Evolutionary conservation across 257 asterid genomes (phyloP), one percentile per base, ranked within the genome.

Genomic region (Primulina huaijiensis): DNA sequence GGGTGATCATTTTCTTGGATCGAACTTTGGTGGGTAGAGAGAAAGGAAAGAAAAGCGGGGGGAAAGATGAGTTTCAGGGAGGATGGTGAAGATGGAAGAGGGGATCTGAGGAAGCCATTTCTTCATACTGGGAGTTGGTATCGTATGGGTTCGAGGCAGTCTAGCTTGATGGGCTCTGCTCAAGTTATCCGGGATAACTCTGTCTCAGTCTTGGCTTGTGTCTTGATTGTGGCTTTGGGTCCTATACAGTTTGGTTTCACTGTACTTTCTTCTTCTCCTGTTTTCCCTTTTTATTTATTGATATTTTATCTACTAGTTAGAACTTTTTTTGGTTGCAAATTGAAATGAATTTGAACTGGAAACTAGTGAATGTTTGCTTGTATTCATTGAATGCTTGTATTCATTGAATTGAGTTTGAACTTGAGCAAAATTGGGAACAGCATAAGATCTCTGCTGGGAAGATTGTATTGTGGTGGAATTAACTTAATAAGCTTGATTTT

Each of bases 51-150:
- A 34, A 7, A 14, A 10, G 21, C 16, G 19, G 35, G 11, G 30
- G 56, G 0, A 5, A 82, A 64, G 62, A 92, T 92, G 98, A 92
- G 98, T 87, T 90, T 83, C 78, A 82, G 94, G 73, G 97, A 92
- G 25, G 98, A 86, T 6, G 78, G 68, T 7, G 84, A 68, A 5
- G 97, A 89, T 67, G 94, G 89, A 29, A 79, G 92, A 69, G 88
- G 84, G 34, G 89, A 81, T 77, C 78, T 82, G 53, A 79, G 78
- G 86, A 86, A 86, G 63, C 92, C 92, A 56, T 84, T 86, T 74
- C 69, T 86, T 34, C 89, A 86, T 30, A 86, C 92, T 33, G 92
- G 92, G 52, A 86, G 92, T 75, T 86, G 89, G 92, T 86, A 86
- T 35, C 76, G 87, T 37, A 86, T 86, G 92, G 87, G 92, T 0